phyloP scores from a whole-genome alignment of 306 rosid species.

The Carpinus fangiana region DNA sequence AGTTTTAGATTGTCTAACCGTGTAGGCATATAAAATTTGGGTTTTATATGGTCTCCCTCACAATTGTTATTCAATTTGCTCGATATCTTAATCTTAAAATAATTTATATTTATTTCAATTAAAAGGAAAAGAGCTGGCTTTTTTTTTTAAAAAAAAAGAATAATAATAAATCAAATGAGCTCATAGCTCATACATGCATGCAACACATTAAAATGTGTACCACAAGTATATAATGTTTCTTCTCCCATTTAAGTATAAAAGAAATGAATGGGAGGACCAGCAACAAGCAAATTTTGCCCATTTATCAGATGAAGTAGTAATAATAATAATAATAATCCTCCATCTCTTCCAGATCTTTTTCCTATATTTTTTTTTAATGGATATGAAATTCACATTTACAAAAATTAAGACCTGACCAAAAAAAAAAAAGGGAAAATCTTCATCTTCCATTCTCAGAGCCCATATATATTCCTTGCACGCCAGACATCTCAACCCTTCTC shows the following conservation, averaged over 20 bases:
- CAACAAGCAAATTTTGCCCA: conserved; percentile 13
- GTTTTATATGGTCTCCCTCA: too few species aligned
- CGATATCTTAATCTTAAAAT: too few species aligned
- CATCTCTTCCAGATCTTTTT: neutral
- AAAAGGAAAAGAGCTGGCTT: too few species aligned
- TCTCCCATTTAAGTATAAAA: conserved; percentile 26
- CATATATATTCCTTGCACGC: conserved; percentile 63
- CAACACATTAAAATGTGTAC: neutral
- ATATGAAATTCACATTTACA: conserved; percentile 7
- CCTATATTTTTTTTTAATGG: neutral
- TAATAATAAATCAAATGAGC: neutral
- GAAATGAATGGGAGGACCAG: conserved; percentile 19
- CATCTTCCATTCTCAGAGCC: conserved; percentile 52
- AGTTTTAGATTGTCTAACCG: too few species aligned
- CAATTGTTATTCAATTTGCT: too few species aligned
- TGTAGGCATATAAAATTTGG: too few species aligned
- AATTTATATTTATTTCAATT: too few species aligned
- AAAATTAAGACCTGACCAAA: neutral
- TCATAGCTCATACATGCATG: conserved; percentile 20
- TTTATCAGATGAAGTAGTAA: conserved; percentile 1
- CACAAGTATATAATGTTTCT: neutral
- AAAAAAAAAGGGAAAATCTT: conserved; percentile 30
- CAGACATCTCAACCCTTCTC: conserved; percentile 48
- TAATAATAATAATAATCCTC: neutral
- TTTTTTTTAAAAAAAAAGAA: neutral